Percentiles rank a stretch among this genome's conserved stretches.
phyloP scores from a whole-genome alignment of 768 basidiomycete species.

The Suillus paluster region DNA sequence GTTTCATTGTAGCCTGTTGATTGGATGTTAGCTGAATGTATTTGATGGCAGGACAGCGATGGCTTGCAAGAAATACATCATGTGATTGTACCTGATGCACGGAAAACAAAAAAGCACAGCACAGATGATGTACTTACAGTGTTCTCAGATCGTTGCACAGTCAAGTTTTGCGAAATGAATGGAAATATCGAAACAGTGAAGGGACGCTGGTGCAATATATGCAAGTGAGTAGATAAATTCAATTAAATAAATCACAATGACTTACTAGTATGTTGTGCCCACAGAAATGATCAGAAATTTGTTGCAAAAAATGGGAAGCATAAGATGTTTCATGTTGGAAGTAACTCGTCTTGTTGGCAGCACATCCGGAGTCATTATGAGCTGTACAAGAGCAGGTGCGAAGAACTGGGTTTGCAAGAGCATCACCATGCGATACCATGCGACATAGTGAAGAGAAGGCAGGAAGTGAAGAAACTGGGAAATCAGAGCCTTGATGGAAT shows the following conservation, averaged over 20 bases:
- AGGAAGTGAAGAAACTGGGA: neutral
- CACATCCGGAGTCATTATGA: conserved; percentile 7
- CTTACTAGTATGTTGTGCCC: neutral
- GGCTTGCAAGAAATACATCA: neutral
- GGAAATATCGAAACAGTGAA: conserved; percentile 1
- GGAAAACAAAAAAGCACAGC: neutral
- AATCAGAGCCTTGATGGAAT: neutral
- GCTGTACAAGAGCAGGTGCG: neutral
- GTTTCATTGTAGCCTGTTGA: neutral
- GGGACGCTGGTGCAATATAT: conserved; percentile 9
- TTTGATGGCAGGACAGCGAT: neutral
- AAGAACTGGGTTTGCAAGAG: neutral
- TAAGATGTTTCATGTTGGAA: conserved; percentile 2
- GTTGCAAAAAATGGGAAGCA: neutral
- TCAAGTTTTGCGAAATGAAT: conserved; percentile 5
- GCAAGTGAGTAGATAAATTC: conserved; percentile 4
- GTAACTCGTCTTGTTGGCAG: conserved; percentile 3
- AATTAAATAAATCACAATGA: neutral
- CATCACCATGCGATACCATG: conserved; percentile 3
- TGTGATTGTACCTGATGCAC: neutral
- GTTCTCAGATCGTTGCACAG: conserved; percentile 3
- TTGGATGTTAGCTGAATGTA: neutral
- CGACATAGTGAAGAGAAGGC: neutral
- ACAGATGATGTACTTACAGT: conserved; percentile 6
- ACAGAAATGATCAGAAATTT: neutral